phyloP scores from a whole-genome alignment of 2,329 filamentous ascomycete genomes.

The Paraphaeosphaeria minitans region DNA sequence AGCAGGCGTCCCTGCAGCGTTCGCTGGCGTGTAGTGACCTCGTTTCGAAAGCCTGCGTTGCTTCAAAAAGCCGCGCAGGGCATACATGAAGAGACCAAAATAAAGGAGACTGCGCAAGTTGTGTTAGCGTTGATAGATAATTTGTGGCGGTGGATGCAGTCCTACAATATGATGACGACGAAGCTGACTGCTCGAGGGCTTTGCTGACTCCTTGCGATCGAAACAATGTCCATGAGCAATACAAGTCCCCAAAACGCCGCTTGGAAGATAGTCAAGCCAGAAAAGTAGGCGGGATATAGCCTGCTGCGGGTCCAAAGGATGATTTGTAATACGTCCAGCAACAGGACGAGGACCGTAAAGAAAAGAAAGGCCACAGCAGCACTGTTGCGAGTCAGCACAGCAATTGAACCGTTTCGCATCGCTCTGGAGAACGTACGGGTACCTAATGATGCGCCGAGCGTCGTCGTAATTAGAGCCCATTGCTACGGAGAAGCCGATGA shows the following conservation, averaged over 20 bases:
- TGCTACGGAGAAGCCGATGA: slow-evolving; percentile 33
- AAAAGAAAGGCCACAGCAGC: slow-evolving; percentile 39
- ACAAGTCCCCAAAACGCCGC: slow-evolving; percentile 42
- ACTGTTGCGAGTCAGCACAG: slow-evolving; percentile 35
- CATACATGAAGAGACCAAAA: slow-evolving; percentile 49
- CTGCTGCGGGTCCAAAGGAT: slow-evolving; percentile 40
- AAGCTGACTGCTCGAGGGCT: slow-evolving; percentile 32
- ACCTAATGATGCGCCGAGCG: slow-evolving; percentile 19
- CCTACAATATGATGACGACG: slow-evolving; percentile 46
- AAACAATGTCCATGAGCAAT: slow-evolving; percentile 40
- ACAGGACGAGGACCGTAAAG: slow-evolving; percentile 38
- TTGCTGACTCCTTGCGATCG: slow-evolving; percentile 23
- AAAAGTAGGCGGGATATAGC: slow-evolving; percentile 40
- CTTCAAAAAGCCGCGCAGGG: slow-evolving; percentile 42
- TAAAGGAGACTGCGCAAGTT: slow-evolving; percentile 35
- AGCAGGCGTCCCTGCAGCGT: slow-evolving; percentile 33
- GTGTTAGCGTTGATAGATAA: slow-evolving; percentile 15
- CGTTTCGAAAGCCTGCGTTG: slow-evolving; percentile 41
- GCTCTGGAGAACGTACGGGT: slow-evolving; percentile 25
- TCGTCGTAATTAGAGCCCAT: slow-evolving; percentile 26
- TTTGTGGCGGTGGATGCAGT: background rate
- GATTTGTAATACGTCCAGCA: slow-evolving; percentile 44
- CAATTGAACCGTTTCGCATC: background rate
- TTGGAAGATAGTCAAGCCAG: slow-evolving; percentile 44
- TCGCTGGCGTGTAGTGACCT: slow-evolving; percentile 40